Evolutionary conservation across 805 yeast species (phyloP).

Genomic region (Pichia scutulata): DNA sequence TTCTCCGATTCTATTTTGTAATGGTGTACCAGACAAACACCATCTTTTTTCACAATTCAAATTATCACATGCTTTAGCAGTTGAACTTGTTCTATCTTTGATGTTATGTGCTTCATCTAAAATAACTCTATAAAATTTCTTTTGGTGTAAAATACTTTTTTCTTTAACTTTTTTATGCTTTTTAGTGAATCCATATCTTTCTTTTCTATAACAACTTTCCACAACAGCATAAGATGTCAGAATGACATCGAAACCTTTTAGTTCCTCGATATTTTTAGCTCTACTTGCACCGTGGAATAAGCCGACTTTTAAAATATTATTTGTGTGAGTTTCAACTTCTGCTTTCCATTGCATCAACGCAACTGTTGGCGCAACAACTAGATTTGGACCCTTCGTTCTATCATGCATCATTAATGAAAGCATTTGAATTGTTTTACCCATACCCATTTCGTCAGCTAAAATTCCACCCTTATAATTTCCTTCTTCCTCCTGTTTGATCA

Average conservation of each 20-base stretch:
- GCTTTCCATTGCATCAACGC: slow-evolving; percentile 97
- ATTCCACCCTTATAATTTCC: slow-evolving; percentile 81
- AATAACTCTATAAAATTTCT: slow-evolving; percentile 76
- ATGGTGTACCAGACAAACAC: slow-evolving; percentile 94
- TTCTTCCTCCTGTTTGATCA: slow-evolving; percentile 76
- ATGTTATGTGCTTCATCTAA: slow-evolving; percentile 97
- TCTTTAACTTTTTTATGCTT: slow-evolving; percentile 67
- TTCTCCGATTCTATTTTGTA: slow-evolving; percentile 95
- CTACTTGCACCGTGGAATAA: slow-evolving; percentile 85
- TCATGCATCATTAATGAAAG: slow-evolving; percentile 79
- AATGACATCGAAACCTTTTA: slow-evolving; percentile 65
- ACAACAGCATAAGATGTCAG: slow-evolving; percentile 89
- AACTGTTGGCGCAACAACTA: slow-evolving; percentile 97
- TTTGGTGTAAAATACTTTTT: slow-evolving; percentile 62
- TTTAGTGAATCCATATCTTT: slow-evolving; percentile 74
- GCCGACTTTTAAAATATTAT: slow-evolving; percentile 56
- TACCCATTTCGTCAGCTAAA: slow-evolving; percentile 98
- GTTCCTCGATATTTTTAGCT: slow-evolving; percentile 45
- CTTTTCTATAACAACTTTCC: slow-evolving; percentile 80
- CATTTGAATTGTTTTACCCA: slow-evolving; percentile 98
- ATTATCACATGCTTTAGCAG: slow-evolving; percentile 84
- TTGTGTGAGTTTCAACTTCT: slow-evolving; percentile 83
- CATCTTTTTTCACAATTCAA: slow-evolving; percentile 69
- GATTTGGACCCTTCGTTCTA: slow-evolving; percentile 56
- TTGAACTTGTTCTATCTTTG: slow-evolving; percentile 88